A percentile compares a stretch with the other conserved stretches of the same genome.
These are phyloP conservation scores for Aegilops umbellulata DNA, from an alignment of 176 grass and related monocot genomes.

Conservation along the genomic window DNA sequence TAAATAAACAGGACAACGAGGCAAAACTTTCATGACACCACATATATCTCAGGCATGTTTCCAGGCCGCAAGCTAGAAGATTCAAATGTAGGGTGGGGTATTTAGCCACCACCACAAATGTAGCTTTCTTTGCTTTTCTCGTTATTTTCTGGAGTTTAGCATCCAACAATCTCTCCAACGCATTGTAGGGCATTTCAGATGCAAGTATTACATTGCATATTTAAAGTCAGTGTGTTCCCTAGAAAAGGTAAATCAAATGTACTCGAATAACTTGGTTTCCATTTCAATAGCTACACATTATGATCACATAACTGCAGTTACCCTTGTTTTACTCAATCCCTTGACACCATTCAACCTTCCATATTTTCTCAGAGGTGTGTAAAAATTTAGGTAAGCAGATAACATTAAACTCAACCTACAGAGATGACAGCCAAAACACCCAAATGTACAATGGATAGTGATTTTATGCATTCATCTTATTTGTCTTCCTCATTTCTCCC, in stretches of 20 bases:
- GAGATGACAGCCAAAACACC: not conserved
- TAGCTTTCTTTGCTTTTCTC: not conserved
- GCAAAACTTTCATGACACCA: not conserved
- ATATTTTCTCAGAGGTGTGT: no score
- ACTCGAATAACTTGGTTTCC: not conserved
- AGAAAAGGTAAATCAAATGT: not conserved
- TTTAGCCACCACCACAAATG: not conserved
- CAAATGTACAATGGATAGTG: not conserved
- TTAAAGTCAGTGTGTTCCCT: not conserved
- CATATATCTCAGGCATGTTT: conserved; percentile 13
- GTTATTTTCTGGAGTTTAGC: not conserved
- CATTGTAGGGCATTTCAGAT: not conserved
- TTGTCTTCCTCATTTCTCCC: not conserved
- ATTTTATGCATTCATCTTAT: conserved; percentile 12
- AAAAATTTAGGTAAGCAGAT: not conserved
- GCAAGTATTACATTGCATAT: conserved; percentile 11
- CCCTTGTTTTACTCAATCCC: not conserved
- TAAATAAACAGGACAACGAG: not conserved
- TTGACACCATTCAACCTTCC: not conserved
- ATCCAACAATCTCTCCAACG: not conserved
- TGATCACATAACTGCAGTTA: not conserved
- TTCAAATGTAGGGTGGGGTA: not conserved
- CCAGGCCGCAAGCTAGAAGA: not conserved
- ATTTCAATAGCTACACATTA: not conserved
- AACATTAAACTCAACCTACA: not conserved